Evolutionary conservation across 352 stramenopile species (phyloP).

Genomic region (Phytopythium aichiense): DNA sequence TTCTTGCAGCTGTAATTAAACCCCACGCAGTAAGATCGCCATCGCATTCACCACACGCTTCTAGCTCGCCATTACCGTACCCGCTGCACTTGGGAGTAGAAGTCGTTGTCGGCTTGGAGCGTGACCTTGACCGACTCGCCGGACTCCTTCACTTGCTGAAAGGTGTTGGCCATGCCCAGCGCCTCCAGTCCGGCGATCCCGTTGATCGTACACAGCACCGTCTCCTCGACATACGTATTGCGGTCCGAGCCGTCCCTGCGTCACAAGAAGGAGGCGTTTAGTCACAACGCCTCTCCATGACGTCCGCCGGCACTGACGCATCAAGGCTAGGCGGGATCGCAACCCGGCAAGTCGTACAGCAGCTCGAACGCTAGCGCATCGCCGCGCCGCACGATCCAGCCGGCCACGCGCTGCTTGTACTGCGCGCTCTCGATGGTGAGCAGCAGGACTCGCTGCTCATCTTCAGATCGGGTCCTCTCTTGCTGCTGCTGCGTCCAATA

Average conservation of each 20-base stretch:
- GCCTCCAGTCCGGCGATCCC: slow-evolving; percentile 39
- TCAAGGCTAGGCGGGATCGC: not conserved
- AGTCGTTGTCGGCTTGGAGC: slow-evolving; percentile 95
- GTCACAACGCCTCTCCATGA: not conserved
- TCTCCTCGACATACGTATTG: slow-evolving; percentile 93
- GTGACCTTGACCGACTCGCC: slow-evolving; percentile 53
- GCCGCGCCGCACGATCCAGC: slow-evolving; percentile 20
- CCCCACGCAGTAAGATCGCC: not conserved
- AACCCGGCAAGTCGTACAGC: slow-evolving; percentile 13
- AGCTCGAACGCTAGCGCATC: slow-evolving; percentile 27
- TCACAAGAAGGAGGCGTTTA: not conserved
- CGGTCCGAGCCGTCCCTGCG: slow-evolving; percentile 34
- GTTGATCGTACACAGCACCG: slow-evolving; percentile 70
- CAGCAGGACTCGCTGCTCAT: slow-evolving; percentile 11
- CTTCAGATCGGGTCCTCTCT: not conserved
- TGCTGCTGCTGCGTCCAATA: not conserved
- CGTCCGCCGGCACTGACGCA: no score
- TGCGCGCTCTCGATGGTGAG: slow-evolving; percentile 88
- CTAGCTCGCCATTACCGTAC: slow-evolving; percentile 14
- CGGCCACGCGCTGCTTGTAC: slow-evolving; percentile 68
- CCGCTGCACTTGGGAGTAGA: slow-evolving; percentile 91
- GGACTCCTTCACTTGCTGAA: slow-evolving; percentile 15
- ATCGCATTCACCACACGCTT: slow-evolving; percentile 7
- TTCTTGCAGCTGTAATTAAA: slow-evolving; percentile 54
- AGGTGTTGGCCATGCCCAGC: slow-evolving; percentile 18